phyloP scores from a whole-genome alignment of 2,329 filamentous ascomycete genomes.

The Lasiodiplodia sp. region DNA sequence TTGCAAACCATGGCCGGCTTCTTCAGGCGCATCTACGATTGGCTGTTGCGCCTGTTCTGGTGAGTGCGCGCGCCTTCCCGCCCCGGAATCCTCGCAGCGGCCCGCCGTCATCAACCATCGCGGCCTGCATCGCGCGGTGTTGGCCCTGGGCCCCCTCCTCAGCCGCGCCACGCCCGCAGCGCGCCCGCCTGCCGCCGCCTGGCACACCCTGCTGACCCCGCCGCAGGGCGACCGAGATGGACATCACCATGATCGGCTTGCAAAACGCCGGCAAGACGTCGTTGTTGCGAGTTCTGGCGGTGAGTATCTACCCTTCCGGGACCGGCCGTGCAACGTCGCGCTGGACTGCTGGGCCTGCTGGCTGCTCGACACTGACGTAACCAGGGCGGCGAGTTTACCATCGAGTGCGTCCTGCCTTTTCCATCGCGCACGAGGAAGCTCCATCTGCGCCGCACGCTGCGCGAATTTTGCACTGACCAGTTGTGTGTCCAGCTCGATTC shows the following conservation, averaged over 20 bases:
- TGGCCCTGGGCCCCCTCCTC: conserved; percentile 12
- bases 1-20: conserved; percentile 79
- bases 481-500: conserved; percentile 76
- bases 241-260: conserved; percentile 98
- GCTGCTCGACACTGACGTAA: conserved; percentile 31
- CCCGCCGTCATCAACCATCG: conserved; percentile 18
- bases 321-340: conserved; percentile 40
- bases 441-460: conserved; percentile 10
- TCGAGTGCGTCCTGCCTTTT: conserved; percentile 78
- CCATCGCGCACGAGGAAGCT: conserved; percentile 31
- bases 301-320: conserved; percentile 63
- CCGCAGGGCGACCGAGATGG: conserved; percentile 95
- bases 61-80: conserved; percentile 57
- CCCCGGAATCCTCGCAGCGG: conserved; percentile 29
- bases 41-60: conserved; percentile 97
- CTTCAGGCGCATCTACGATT: conserved; percentile 96
- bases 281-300: conserved; percentile 88
- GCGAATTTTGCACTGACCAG: conserved; percentile 28
- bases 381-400: conserved; percentile 96
- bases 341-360: conserved; percentile 23
- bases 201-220: conserved; percentile 34
- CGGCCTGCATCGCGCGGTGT: conserved; percentile 6
- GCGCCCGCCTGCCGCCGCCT: background rate
- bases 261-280: conserved; percentile 99
- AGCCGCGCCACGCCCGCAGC: background rate